Conservation (phyloP, 1,284 basidiomycete genomes). For the Apiotrichum montevideense region DNA sequence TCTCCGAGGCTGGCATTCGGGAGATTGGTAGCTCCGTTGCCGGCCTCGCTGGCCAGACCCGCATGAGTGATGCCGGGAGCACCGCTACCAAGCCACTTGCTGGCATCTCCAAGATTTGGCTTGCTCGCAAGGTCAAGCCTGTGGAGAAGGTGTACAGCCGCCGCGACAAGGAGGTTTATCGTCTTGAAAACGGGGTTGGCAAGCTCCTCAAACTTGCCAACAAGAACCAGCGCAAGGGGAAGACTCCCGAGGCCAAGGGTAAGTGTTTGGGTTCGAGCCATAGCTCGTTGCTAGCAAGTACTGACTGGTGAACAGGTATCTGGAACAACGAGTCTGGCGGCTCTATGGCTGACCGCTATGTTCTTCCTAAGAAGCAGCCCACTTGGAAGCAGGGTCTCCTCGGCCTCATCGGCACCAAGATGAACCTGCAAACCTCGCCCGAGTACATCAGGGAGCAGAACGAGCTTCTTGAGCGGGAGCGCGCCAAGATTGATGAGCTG, state of each 20-base stretch:
- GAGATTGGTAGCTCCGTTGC: conserved; percentile 52
- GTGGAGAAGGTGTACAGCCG: conserved; percentile 77
- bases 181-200: conserved; percentile 80
- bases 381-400: conserved; percentile 56
- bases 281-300: not conserved
- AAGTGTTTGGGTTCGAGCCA: not conserved
- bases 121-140: conserved; percentile 75
- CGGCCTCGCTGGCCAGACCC: conserved; percentile 7
- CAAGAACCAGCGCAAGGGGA: conserved; percentile 54
- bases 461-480: conserved; percentile 48
- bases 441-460: conserved; percentile 52
- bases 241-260: conserved; percentile 46
- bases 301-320: not conserved
- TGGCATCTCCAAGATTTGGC: conserved; percentile 76
- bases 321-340: conserved; percentile 11
- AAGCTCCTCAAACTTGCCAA: conserved; percentile 65
- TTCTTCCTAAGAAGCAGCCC: conserved; percentile 50
- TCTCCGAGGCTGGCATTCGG: conserved; percentile 50
- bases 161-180: conserved; percentile 63
- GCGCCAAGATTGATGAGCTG: conserved; percentile 53
- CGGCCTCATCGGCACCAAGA: conserved; percentile 52
- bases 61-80: conserved; percentile 41
- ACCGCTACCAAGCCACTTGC: conserved; percentile 62
- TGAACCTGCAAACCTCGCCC: conserved; percentile 51
- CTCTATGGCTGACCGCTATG: conserved; percentile 48